Percentiles rank a stretch among this genome's conserved stretches.
phyloP scores from a whole-genome alignment of 1,284 basidiomycete genomes.

The Meira nashicola region DNA sequence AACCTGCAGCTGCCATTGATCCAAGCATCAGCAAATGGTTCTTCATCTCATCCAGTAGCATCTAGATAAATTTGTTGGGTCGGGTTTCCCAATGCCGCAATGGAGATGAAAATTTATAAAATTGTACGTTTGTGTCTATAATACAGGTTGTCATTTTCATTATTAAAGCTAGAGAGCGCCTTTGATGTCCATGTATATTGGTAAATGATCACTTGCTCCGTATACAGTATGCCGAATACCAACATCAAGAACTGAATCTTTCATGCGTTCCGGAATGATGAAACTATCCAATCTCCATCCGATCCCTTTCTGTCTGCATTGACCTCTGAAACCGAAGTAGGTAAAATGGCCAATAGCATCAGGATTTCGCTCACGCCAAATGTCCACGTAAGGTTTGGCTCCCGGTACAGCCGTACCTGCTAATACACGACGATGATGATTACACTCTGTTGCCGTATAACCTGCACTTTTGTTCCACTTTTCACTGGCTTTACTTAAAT shows the following conservation, averaged over 20 bases:
- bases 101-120: too few species aligned
- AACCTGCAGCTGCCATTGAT: conserved; percentile 51
- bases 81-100: too few species aligned
- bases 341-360: conserved; percentile 64
- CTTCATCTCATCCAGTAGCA: conserved; percentile 29
- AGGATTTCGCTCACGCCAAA: conserved; percentile 75
- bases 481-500: conserved; percentile 53
- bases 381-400: conserved; percentile 63
- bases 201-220: conserved; percentile 16
- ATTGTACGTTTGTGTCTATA: neutral
- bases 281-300: conserved; percentile 82
- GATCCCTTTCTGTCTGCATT: conserved; percentile 71
- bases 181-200: conserved; percentile 11
- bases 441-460: conserved; percentile 58
- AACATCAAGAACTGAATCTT: conserved; percentile 65
- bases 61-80: neutral
- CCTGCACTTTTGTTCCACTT: conserved; percentile 55
- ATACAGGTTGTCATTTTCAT: neutral
- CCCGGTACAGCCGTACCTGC: conserved; percentile 33
- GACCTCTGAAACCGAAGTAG: conserved; percentile 79
- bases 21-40: conserved; percentile 54
- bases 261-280: conserved; percentile 60
- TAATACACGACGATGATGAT: conserved; percentile 51
- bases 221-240: conserved; percentile 66
- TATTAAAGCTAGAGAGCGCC: neutral